Base-by-base conservation (phyloP, 495 filamentous ascomycete genomes). In the Aspergillus homomorphus region DNA sequence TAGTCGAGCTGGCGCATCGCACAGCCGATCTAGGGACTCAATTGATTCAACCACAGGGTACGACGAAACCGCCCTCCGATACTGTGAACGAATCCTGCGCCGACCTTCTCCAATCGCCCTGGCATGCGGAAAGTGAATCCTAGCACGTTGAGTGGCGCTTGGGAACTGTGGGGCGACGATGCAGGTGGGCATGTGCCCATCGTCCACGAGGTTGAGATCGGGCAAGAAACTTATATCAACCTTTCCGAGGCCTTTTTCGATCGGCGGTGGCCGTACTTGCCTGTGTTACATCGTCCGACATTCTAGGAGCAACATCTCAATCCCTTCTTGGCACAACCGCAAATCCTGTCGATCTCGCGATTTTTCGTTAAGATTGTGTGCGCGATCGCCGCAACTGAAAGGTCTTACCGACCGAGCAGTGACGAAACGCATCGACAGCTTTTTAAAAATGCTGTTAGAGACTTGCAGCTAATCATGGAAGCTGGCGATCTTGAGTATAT, bases 101-200 rank as follows among this genome's bases (percentile, higher is more conserved):
- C 54, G 14, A 57, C 54, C 4, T 57, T 57, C 23, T 30, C 54
- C n/a, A 21, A n/a, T 20, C 20, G 45, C 14, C 10, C 54, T 38
- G 49, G 24, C 6, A 24, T 50, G 16, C 1, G 24, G 18, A 28
- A 57, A 12, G 8, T 33, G n/a, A 38, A 49, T 21, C n/a, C 44
- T 5, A 57, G 54, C 42, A 30, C 57, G 0, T 30, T 60, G 20
- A 60, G 57, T 26, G 49, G 57, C 43, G 57, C 51, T 5, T 60
- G 57, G 57, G 26, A 54, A 16, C 28, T 60, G 16, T 60, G 57
- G 57, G 57, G 57, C 4, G 57, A 60, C 48, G 51, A 60, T 38
- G 2, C 28, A 15, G 8, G 20, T 1, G 33, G 9, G 19, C 22
- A 22, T 8, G 7, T 23, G 1, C 18, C 28, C 33, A 15, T 21